Conservation (phyloP, 148 eudicot species). For the Silene conica region DNA sequence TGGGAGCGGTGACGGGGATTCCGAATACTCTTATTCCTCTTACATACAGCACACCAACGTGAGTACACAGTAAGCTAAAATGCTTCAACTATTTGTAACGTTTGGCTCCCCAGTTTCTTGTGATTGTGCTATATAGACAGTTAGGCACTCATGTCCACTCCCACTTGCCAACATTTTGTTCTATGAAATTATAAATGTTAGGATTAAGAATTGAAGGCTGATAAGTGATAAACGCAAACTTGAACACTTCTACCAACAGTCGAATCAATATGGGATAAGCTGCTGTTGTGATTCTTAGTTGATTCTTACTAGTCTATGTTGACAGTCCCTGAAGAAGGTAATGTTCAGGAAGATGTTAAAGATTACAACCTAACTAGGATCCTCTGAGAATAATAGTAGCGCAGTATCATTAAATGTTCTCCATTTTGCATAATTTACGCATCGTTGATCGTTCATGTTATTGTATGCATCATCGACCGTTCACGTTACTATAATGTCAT, state of each 20-base stretch:
- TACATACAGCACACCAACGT: conserved; percentile 84
- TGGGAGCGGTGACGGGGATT: conserved; percentile 59
- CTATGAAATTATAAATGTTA: background rate
- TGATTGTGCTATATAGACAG: background rate
- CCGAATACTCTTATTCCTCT: conserved; percentile 85
- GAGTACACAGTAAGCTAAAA: conserved; percentile 28
- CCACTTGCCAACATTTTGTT: background rate
- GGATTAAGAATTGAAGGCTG: too few species aligned
- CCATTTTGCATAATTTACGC: background rate
- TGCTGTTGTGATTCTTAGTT: too few species aligned
- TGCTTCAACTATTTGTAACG: background rate
- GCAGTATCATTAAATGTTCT: background rate
- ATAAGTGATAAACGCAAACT: too few species aligned
- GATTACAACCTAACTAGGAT: background rate
- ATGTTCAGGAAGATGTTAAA: background rate
- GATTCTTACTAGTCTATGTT: too few species aligned
- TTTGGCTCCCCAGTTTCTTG: background rate
- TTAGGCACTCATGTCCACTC: background rate
- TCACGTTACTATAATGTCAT: background rate
- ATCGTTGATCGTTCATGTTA: background rate
- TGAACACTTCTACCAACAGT: background rate
- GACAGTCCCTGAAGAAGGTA: background rate
- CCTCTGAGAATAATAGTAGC: background rate
- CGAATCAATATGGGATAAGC: too few species aligned
- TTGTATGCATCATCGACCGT: background rate